Evolutionary conservation across 2,329 filamentous ascomycete species (phyloP), one percentile per base, ranked within the genome.

Genomic region (Colletotrichum viniferum): DNA sequence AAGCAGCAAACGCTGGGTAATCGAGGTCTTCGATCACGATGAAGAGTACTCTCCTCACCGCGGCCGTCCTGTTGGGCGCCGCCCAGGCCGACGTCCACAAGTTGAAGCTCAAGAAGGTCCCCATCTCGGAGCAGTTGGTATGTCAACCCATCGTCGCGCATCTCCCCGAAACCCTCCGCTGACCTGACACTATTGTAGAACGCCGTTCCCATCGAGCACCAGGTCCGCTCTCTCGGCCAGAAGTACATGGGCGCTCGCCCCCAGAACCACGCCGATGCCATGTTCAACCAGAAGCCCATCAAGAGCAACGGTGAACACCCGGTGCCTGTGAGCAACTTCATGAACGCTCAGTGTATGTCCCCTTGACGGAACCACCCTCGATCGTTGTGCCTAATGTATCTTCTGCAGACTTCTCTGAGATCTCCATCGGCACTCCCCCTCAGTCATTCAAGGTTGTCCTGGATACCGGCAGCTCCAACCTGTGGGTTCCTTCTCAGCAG

Each of bases 401-500:
- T n/a, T 10, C 7, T 13, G 2, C 77, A 97, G 96, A 99, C 90
- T 99, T 98, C 92, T 97, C 96, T 80, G 96, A 98, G 86, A 98
- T 99, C 85, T 91, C 92, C 80, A 92, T 99, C 84, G 97, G 97
- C 78, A 96, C 93, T 64, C 97, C 97, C 79, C 93, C 97, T 38
- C 97, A 99, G 89, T 90, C 88, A 80, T 99, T 99, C 93, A 99
- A 99, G 92, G 97, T 99, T 79, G 94, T 99, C 78, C 94, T 99
- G 78, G 97, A 99, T 86, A 99, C 97, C 32, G 97, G 97, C 81
- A 98, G 96, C 90, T 98, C 97, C 85, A 99, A 99, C 90, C 92
- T 99, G 78, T 99, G 97, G 97, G 96, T 99, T 76, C 97, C 97
- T 52, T 98, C 96, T 28, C 89, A 92, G 73, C 90, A 95, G 83